Evolutionary conservation across 2,329 filamentous ascomycete genomes (phyloP).

Genomic region (Neocatenulostroma microsporum): DNA sequence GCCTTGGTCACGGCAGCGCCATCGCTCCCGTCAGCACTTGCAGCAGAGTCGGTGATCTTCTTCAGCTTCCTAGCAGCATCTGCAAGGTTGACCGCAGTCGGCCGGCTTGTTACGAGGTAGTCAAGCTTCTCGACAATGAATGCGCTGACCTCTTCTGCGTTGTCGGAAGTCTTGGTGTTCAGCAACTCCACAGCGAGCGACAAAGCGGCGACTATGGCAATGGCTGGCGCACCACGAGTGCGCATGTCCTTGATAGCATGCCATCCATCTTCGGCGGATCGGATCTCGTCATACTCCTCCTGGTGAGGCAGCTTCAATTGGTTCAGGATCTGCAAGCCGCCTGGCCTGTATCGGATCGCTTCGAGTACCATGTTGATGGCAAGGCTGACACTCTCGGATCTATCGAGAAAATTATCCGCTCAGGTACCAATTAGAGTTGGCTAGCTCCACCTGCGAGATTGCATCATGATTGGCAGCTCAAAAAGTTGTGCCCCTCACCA

Average conservation of each 20-base stretch:
- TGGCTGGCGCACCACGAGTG: constrained; percentile 76
- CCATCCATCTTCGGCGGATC: constrained; percentile 66
- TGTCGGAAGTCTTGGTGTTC: constrained; percentile 43
- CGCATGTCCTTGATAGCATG: constrained; percentile 79
- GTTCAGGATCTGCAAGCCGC: constrained; percentile 68
- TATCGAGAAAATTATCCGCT: background rate
- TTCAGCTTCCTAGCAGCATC: constrained; percentile 82
- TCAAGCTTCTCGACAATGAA: constrained; percentile 72
- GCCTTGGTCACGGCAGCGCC: constrained; percentile 54
- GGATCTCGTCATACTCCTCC: constrained; percentile 67
- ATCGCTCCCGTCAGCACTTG: constrained; percentile 33
- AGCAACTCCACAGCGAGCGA: constrained; percentile 78
- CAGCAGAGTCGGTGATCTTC: constrained; percentile 49
- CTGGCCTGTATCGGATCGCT: constrained; percentile 68
- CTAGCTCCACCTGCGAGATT: constrained; percentile 1
- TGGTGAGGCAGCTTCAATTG: constrained; percentile 76
- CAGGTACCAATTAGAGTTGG: constrained; percentile 5
- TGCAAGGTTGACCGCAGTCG: constrained; percentile 88
- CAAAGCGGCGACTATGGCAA: constrained; percentile 93
- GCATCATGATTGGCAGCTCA: constrained; percentile 12
- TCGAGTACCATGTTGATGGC: constrained; percentile 50
- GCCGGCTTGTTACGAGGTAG: constrained; percentile 80
- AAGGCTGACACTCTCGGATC: background rate
- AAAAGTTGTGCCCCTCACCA: no score
- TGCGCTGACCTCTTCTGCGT: constrained; percentile 54